phyloP scores from a whole-genome alignment of 108 stramenopile genomes.

The Cyclotella choctawhatcheeana region DNA sequence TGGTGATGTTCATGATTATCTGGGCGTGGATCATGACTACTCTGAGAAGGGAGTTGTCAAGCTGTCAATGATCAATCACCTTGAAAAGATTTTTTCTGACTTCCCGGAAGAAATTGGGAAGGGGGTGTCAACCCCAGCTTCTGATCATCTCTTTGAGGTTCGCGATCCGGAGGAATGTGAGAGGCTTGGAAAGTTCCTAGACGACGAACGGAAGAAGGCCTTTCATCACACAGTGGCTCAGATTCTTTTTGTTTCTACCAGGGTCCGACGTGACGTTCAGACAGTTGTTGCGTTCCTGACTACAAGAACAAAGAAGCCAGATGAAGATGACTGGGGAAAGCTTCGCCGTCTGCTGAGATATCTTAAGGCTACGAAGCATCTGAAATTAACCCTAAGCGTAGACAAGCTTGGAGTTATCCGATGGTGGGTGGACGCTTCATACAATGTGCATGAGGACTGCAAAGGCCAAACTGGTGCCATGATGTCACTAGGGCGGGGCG shows the following conservation, averaged over 20 bases:
- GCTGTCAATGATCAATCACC: background rate
- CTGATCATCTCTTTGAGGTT: background rate
- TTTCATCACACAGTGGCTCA: background rate
- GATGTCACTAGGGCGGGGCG: background rate
- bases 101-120: background rate
- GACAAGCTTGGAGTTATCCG: background rate
- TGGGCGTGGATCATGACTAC: slow-evolving; percentile 20
- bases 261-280: background rate
- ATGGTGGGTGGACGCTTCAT: background rate
- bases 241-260: background rate
- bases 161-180: background rate
- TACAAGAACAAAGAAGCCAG: background rate
- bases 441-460: background rate
- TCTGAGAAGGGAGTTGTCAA: too few relatives aligned
- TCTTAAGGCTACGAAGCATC: background rate
- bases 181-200: background rate
- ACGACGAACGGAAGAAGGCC: background rate
- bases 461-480: background rate
- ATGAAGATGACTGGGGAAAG: background rate
- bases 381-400: background rate
- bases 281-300: background rate
- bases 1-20: slow-evolving; percentile 3
- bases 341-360: background rate
- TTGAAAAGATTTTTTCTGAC: background rate
- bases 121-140: background rate